Evolutionary conservation across 441 rosid species (phyloP).

Genomic region (Pelargonium myrrhifolium): DNA sequence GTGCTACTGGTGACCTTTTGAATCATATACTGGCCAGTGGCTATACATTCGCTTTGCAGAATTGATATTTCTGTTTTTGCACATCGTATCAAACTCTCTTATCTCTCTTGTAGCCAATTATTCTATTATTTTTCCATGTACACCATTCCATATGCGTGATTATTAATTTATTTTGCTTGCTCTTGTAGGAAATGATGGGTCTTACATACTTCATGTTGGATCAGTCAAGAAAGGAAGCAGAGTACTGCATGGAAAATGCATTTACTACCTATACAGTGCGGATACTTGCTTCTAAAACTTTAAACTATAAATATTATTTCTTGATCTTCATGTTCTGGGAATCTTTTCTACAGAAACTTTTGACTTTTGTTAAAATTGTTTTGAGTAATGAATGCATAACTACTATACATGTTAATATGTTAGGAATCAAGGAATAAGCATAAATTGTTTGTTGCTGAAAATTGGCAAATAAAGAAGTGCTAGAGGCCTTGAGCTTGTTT

Average conservation of each 20-base stretch:
- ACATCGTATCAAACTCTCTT: background rate
- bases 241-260: slow-evolving; percentile 98
- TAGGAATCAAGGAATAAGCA: background rate
- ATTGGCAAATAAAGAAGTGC: background rate
- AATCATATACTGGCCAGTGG: slow-evolving; percentile 5
- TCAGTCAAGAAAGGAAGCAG: slow-evolving; percentile 93
- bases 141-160: slow-evolving; percentile 12
- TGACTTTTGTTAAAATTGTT: background rate
- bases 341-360: background rate
- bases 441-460: background rate
- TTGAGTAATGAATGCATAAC: background rate
- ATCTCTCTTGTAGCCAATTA: background rate
- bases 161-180: slow-evolving; percentile 18
- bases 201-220: slow-evolving; percentile 89
- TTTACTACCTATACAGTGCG: slow-evolving; percentile 81
- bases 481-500: background rate
- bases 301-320: slow-evolving; percentile 1
- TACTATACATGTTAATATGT: background rate
- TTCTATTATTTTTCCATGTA: slow-evolving; percentile 5
- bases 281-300: slow-evolving; percentile 21
- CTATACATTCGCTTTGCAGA: background rate
- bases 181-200: slow-evolving; percentile 95
- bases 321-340: background rate
- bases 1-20: background rate
- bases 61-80: background rate